Evolutionary conservation across 345 rosid genomes (phyloP).

Genomic region (Durio zibethinus): DNA sequence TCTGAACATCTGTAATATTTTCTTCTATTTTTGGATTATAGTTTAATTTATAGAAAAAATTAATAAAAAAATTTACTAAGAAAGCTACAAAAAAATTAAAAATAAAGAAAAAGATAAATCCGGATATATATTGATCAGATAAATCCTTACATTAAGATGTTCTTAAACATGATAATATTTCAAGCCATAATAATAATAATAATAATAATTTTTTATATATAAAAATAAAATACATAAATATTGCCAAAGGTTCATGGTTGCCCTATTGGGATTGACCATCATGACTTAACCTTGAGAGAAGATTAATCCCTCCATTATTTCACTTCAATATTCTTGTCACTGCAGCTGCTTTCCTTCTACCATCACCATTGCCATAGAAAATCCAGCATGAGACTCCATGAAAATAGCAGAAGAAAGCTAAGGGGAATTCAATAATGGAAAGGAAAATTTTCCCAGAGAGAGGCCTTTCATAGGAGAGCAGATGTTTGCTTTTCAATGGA

Average conservation of each 20-base stretch:
- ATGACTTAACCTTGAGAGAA: constrained; percentile 16
- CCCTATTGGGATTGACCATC: constrained; percentile 35
- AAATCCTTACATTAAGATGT: not conserved
- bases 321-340: not conserved
- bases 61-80: not conserved
- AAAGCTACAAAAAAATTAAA: not conserved
- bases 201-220: not conserved
- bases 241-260: constrained; percentile 46
- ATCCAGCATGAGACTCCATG: not conserved
- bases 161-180: not conserved
- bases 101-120: not conserved
- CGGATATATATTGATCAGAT: too few species aligned
- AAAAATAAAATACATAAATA: not conserved
- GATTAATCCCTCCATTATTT: not conserved
- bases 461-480: not conserved
- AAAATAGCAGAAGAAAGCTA: not conserved
- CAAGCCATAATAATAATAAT: not conserved
- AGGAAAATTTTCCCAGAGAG: not conserved
- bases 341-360: not conserved
- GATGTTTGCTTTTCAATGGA: constrained; percentile 6
- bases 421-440: not conserved
- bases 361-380: not conserved
- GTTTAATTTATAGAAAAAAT: too few species aligned
- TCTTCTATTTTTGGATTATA: too few species aligned
- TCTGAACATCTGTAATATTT: too few species aligned